phyloP scores from a whole-genome alignment of 2,329 filamentous ascomycete species.

The Davidsoniella australis region DNA sequence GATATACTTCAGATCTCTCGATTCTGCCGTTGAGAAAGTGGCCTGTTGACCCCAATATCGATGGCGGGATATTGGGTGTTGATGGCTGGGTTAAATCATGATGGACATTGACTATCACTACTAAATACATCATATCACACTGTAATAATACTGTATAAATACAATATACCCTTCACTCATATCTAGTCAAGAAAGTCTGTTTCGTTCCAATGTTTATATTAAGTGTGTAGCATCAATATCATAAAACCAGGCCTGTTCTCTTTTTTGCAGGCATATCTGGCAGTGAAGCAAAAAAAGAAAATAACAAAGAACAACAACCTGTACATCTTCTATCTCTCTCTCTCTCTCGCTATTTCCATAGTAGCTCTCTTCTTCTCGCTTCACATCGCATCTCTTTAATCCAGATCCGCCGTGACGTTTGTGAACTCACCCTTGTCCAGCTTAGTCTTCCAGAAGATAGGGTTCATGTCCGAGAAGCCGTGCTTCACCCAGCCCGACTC shows the following conservation, averaged over 20 bases:
- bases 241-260: conserved; percentile 8
- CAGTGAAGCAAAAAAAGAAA: conserved; percentile 5
- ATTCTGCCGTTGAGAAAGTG: conserved; percentile 50
- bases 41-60: conserved; percentile 47
- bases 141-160: conserved; percentile 13
- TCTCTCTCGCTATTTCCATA: not conserved
- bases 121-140: conserved; percentile 5
- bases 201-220: conserved; percentile 8
- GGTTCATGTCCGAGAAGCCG: conserved; percentile 94
- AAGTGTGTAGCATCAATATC: conserved; percentile 10
- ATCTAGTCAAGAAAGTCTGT: not conserved
- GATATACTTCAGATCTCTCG: conserved; percentile 47
- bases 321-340: not conserved
- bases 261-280: conserved; percentile 8
- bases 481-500: conserved; percentile 98
- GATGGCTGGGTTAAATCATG: conserved; percentile 25
- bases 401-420: conserved; percentile 69
- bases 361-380: not conserved
- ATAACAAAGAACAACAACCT: conserved; percentile 1
- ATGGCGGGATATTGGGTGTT: conserved; percentile 50
- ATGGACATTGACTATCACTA: not conserved
- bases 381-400: conserved; percentile 21
- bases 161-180: not conserved
- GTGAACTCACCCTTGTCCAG: conserved; percentile 96
- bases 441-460: conserved; percentile 99